Base-by-base conservation (phyloP, 208 protist genomes). In the Wallacemonas sp. region DNA sequence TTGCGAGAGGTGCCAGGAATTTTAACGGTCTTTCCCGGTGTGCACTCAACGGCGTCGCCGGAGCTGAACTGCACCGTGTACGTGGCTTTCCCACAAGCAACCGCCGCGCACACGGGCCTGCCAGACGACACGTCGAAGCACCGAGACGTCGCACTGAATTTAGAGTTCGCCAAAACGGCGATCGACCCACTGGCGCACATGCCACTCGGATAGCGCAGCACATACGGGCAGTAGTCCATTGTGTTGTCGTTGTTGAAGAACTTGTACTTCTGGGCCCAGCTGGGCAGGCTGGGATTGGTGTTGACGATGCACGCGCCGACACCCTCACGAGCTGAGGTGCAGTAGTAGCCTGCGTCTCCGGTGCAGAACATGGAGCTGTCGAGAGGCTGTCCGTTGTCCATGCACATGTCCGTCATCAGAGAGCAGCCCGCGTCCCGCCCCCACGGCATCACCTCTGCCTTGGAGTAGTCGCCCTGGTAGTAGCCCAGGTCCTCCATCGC, bases 401-500 rank as follows among this genome's bases (percentile, higher is more conserved):
- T 46, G 63, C 84, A 91, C 62, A 74, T 81, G 12, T 73, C 57
- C 2, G 30, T 63, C 19, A 87, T 32, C 17, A 96, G 78, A 17
- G 9, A 32, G 64, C 89, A 96, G 27, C 91, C 90, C 0, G 54
- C 26, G n/a, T 83, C 68, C n/a, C 58, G 34, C n/a, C n/a, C n/a
- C n/a, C n/a, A n/a, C n/a, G n/a, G n/a, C n/a, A n/a, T n/a, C n/a
- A n/a, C n/a, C 47, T 95, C 82, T 0, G 79, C 85, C 41, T 78
- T 81, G 48, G 6, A 61, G 70, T 81, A 94, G 69, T 85, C 71
- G n/a, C 67, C 84, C n/a, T 60, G 39, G 79, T 97, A 98, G 65
- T 76, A 94, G 32, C 85, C 85, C 1, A 87, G 58, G 66, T 96
- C 90, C 29, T 93, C 66, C 41, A 98, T 89, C 1, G 76, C 33